phyloP scores from a whole-genome alignment of 1,284 basidiomycete genomes.

The Agaricales sp. region DNA sequence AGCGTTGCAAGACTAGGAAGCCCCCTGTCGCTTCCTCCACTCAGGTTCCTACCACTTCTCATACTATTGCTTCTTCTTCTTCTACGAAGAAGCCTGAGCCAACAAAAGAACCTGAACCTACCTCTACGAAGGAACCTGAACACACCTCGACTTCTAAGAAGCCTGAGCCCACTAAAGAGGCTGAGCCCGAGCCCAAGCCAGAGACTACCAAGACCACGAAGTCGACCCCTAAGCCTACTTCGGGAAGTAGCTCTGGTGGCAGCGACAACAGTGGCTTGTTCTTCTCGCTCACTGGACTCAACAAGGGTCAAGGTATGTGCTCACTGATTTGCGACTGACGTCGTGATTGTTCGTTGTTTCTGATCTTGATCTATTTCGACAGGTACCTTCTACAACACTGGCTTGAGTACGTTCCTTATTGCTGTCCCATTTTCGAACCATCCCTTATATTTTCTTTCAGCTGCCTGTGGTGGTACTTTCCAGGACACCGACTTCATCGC shows the following conservation, averaged over 20 bases:
- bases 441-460: background rate
- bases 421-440: too few relatives aligned
- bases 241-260: too few relatives aligned
- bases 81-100: background rate
- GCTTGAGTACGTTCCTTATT: background rate
- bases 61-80: too few relatives aligned
- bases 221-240: too few relatives aligned
- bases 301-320: background rate
- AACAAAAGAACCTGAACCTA: background rate
- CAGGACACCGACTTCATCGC: constrained; percentile 20
- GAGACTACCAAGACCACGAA: background rate
- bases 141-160: background rate
- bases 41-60: background rate
- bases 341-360: background rate
- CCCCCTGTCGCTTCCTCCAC: background rate
- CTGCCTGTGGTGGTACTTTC: constrained; percentile 19
- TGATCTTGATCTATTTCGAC: background rate
- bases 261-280: too few relatives aligned
- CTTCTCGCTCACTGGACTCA: background rate
- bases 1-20: background rate
- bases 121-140: background rate
- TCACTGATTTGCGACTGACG: too few relatives aligned
- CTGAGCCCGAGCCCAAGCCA: background rate
- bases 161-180: too few relatives aligned
- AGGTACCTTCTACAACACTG: background rate